Conservation (phyloP, 2,329 filamentous ascomycete genomes). For the Plectosphaerella plurivora region DNA sequence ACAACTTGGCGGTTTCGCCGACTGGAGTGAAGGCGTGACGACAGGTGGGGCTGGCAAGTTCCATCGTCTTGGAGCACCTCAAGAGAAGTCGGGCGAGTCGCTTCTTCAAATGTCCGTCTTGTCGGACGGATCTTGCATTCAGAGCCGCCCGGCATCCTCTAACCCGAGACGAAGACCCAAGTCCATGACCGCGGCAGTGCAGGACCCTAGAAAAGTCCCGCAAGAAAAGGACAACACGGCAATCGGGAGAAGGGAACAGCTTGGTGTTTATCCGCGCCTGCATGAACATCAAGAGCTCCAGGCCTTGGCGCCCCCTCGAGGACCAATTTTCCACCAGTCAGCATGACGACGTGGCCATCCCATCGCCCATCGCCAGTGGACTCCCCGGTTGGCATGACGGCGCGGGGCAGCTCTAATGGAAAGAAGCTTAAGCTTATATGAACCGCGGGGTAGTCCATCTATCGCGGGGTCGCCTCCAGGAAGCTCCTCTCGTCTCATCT, state of each 20-base stretch:
- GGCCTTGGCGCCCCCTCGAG: background rate
- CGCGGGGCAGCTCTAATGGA: background rate
- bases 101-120: background rate
- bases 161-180: too few relatives aligned
- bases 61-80: background rate
- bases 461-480: background rate
- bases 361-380: background rate
- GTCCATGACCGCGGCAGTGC: background rate
- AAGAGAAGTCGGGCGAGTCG: background rate
- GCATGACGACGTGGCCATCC: background rate
- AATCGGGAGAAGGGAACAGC: background rate
- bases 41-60: too few relatives aligned
- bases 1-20: too few relatives aligned
- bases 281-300: background rate
- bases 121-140: background rate
- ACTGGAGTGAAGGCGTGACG: too few relatives aligned
- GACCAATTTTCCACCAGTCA: background rate
- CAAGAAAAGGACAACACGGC: too few relatives aligned
- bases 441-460: background rate
- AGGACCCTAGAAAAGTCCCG: background rate
- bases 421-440: slow-evolving; percentile 1
- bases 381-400: background rate
- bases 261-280: background rate
- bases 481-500: background rate
- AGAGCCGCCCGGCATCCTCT: background rate